Percentiles rank a stretch among this genome's conserved stretches.
Evolutionary conservation across 2,329 filamentous ascomycete species (phyloP).

Genomic region (Stemphylium vesicarium): DNA sequence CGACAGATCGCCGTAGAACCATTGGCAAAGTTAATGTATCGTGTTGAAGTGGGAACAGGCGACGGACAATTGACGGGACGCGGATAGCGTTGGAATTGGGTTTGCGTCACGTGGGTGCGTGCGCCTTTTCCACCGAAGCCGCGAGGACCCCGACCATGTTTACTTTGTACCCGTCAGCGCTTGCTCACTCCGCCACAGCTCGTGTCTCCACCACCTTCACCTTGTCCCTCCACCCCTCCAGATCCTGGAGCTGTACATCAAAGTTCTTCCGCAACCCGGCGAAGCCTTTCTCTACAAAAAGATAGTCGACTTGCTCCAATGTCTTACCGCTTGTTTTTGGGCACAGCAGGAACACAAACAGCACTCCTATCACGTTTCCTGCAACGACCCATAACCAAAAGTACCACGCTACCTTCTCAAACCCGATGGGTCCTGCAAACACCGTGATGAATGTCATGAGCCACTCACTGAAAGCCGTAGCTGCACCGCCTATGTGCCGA

Average conservation of each 20-base stretch:
- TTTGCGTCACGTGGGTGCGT: neutral
- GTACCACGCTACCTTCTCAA: no score
- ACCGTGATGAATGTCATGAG: no score
- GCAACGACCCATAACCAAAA: no score
- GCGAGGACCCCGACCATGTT: no score
- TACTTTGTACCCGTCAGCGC: neutral
- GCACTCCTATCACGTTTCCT: no score
- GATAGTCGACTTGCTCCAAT: no score
- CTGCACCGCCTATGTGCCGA: neutral
- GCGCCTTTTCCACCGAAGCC: neutral
- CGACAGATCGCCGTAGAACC: neutral
- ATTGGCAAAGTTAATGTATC: neutral
- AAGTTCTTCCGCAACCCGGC: no score
- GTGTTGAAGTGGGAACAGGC: no score
- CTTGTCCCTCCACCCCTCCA: neutral
- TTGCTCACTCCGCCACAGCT: neutral
- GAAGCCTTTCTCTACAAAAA: neutral
- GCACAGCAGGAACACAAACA: no score
- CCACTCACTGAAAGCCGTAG: neutral
- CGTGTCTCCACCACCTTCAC: neutral
- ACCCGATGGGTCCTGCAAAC: no score
- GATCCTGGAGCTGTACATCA: neutral
- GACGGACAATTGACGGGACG: neutral
- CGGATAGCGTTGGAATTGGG: neutral
- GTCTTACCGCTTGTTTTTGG: no score